Evolutionary conservation across 176 grass and related monocot genomes (phyloP), one percentile per base, ranked within the genome.

Genomic region (Carex pumila): DNA sequence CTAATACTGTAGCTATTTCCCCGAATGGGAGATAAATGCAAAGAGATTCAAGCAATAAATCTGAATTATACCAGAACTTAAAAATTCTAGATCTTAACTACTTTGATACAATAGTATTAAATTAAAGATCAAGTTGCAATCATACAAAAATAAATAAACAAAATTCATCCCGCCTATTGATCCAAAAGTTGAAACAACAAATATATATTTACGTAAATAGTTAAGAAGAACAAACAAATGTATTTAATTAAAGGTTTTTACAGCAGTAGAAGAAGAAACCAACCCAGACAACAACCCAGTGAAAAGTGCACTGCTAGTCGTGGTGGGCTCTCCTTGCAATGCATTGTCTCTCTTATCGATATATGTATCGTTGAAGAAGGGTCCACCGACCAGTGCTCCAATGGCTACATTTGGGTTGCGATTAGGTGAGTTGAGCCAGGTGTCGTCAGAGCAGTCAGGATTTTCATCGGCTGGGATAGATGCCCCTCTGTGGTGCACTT

Each of bases 401-500:
- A 49, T 82, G 22, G 92, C 94, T 9, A 92, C 29, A 68, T 97
- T 97, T 1, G 94, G 90, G 85, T 94, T 94, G 12, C 88, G 67
- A 3, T 85, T 31, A 3, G 79, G 2, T 12, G 88, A 60, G 3
- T 85, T 62, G 2, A 97, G 91, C 94, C 94, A 97, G 63, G 83
- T 5, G 62, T 92, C 84, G 21, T 92, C 94, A 31, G 69, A 54
- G 62, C 91, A 97, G 61, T 88, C 88, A 22, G 89, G 88, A 81
- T 86, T 29, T 43, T 60, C 82, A 62, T 87, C 85, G 0, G 80
- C 88, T 0, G 94, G 94, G 66, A 97, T 97, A 10, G 94, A 92
- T 62, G 94, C 94, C 21, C 91, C 91, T 21, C 91, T 87, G 79
- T 97, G 94, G 85, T 97, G 94, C 70, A 94, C 84, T 71, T 80